Percentiles rank a stretch among this genome's conserved stretches.
Conservation (phyloP, 352 stramenopile species). For the Phytophthora sp. region DNA sequence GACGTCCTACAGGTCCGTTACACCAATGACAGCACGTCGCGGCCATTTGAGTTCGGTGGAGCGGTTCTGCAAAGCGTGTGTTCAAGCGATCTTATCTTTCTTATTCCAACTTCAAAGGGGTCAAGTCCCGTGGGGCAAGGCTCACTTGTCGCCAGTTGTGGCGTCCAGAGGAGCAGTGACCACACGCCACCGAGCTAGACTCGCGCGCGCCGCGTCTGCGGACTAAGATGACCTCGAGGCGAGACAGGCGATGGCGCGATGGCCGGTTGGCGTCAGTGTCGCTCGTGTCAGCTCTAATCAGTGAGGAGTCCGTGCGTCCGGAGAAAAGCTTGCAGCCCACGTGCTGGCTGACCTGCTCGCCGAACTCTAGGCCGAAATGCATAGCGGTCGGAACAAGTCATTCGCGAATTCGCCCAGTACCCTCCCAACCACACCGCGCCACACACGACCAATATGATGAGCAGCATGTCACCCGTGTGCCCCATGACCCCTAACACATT, state of each 20-base stretch:
- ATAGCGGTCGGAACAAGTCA: slow-evolving; percentile 29
- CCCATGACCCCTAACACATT: slow-evolving; percentile 19
- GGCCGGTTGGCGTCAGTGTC: slow-evolving; percentile 31
- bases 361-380: slow-evolving; percentile 11
- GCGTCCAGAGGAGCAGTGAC: slow-evolving; percentile 11
- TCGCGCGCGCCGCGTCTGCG: slow-evolving; percentile 20
- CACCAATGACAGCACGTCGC: slow-evolving; percentile 6
- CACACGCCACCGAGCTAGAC: slow-evolving; percentile 10
- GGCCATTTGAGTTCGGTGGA: slow-evolving; percentile 19
- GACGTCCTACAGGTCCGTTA: background rate
- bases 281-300: slow-evolving; percentile 30
- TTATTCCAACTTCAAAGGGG: slow-evolving; percentile 42
- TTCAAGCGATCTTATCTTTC: slow-evolving; percentile 30
- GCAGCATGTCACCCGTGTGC: slow-evolving; percentile 26
- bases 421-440: background rate
- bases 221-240: slow-evolving; percentile 33
- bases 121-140: slow-evolving; percentile 25
- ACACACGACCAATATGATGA: slow-evolving; percentile 21
- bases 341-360: slow-evolving; percentile 11
- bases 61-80: slow-evolving; percentile 23
- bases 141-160: slow-evolving; percentile 36
- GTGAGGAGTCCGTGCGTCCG: slow-evolving; percentile 20
- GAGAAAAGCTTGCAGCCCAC: slow-evolving; percentile 8
- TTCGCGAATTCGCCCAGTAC: slow-evolving; percentile 28
- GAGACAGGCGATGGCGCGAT: slow-evolving; percentile 41